Conservation (phyloP, 1,139 yeast genomes). For the Geotrichum phurueaensis region DNA sequence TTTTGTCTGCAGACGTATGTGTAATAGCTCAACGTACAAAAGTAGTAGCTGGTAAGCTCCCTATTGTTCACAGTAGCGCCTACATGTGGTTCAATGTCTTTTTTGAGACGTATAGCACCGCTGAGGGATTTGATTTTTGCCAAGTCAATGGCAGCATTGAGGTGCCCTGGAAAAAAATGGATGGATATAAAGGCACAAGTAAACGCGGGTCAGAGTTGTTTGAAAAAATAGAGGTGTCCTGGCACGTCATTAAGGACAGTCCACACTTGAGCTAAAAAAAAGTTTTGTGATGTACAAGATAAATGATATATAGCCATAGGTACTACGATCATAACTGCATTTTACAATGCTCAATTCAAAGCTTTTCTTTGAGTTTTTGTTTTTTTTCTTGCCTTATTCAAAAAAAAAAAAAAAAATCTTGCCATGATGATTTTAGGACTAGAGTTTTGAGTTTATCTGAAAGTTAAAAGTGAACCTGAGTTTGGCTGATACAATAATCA, state of each 20-base stretch:
- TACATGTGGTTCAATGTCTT: slow-evolving; percentile 35
- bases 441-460: too few species aligned
- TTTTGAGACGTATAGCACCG: slow-evolving; percentile 30
- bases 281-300: not conserved
- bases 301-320: not conserved
- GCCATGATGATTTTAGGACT: too few species aligned
- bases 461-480: too few species aligned
- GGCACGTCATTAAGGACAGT: slow-evolving; percentile 27
- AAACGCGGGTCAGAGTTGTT: slow-evolving; percentile 51
- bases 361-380: not conserved
- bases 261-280: not conserved
- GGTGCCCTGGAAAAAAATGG: slow-evolving; percentile 54
- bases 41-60: slow-evolving; percentile 12
- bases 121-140: slow-evolving; percentile 18
- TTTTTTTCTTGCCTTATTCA: not conserved
- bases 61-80: slow-evolving; percentile 26
- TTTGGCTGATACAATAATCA: too few species aligned
- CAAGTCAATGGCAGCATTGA: slow-evolving; percentile 25
- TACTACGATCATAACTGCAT: not conserved
- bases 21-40: slow-evolving; percentile 19
- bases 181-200: slow-evolving; percentile 62
- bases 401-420: too few species aligned
- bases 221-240: slow-evolving; percentile 42
- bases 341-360: too few species aligned
- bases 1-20: slow-evolving; percentile 22